These are phyloP conservation scores for Aspergillus baeticus DNA, from an alignment of 495 filamentous ascomycete genomes.

Conservation along the genomic window DNA sequence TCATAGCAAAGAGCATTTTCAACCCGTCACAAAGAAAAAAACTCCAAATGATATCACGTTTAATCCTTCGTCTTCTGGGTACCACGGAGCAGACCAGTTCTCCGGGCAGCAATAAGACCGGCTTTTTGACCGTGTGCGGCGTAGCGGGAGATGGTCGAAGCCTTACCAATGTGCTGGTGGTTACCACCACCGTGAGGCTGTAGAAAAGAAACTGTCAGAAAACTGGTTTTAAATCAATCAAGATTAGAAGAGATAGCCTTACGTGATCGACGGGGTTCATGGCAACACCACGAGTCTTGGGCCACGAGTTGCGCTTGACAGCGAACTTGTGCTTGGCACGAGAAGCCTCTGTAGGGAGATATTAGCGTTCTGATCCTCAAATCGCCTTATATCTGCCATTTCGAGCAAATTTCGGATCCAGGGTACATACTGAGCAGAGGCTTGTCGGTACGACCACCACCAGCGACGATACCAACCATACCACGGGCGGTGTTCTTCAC, in stretches of 20 bases:
- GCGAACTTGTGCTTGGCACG: slow-evolving; percentile 99
- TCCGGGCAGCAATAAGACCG: slow-evolving; percentile 98
- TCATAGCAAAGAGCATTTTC: slow-evolving; percentile 52
- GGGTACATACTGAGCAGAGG: slow-evolving; percentile 68
- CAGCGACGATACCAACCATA: slow-evolving; percentile 99
- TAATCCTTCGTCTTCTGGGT: slow-evolving; percentile 98
- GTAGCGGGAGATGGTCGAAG: slow-evolving; percentile 97
- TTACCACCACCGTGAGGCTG: slow-evolving; percentile 99
- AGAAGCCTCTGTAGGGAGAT: slow-evolving; percentile 64
- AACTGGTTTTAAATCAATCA: background rate
- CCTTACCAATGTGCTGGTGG: slow-evolving; percentile 99
- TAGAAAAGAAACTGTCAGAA: slow-evolving; percentile 37
- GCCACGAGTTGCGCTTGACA: slow-evolving; percentile 99
- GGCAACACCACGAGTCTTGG: slow-evolving; percentile 99
- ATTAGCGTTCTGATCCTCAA: slow-evolving; percentile 13
- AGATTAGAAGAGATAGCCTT: slow-evolving; percentile 31
- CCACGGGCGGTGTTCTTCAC: slow-evolving; percentile 86
- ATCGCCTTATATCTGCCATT: background rate
- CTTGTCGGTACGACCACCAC: slow-evolving; percentile 99
- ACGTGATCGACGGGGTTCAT: slow-evolving; percentile 99
- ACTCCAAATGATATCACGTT: slow-evolving; percentile 42
- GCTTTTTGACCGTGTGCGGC: slow-evolving; percentile 99
- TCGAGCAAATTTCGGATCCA: background rate
- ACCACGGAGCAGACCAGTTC: slow-evolving; percentile 98
- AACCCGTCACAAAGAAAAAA: slow-evolving; percentile 49